These are phyloP conservation scores for Oldenlandia corymbosa DNA, from an alignment of 257 asterid species.

Conservation along the genomic window DNA sequence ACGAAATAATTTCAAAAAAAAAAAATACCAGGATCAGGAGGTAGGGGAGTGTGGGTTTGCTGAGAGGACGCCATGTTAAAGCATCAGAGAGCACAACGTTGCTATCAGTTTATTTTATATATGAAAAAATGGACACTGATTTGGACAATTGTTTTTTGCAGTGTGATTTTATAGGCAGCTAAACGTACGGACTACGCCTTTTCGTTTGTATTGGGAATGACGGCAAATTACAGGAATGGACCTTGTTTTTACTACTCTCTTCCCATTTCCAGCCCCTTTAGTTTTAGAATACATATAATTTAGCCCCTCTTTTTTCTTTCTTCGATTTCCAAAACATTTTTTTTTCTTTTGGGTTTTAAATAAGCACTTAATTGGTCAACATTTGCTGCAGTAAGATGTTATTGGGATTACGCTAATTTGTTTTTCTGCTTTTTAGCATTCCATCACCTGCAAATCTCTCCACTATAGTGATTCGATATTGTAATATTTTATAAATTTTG, in stretches of 20 bases:
- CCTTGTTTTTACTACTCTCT: neutral
- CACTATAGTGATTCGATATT: no score
- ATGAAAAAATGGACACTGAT: neutral
- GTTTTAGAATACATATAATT: neutral
- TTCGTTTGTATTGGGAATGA: neutral
- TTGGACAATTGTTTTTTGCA: neutral
- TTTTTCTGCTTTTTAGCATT: no score
- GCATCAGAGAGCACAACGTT: conserved; percentile 10
- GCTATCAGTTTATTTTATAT: neutral
- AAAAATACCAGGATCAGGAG: conserved; percentile 64
- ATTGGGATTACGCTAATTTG: no score
- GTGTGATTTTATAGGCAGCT: neutral
- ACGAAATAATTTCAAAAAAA: neutral
- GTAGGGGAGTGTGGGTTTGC: conserved; percentile 51
- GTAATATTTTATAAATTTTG: no score
- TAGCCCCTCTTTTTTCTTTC: no score
- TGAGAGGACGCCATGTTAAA: conserved; percentile 67
- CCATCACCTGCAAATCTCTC: no score
- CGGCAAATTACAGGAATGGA: conserved; percentile 1
- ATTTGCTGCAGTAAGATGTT: no score
- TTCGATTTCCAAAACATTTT: no score
- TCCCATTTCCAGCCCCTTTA: neutral
- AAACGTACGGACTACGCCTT: neutral
- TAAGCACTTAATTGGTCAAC: no score
- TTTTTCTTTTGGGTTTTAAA: no score